Base-by-base conservation (phyloP, 305 asterid genomes). In the Fraxinus greggii region DNA sequence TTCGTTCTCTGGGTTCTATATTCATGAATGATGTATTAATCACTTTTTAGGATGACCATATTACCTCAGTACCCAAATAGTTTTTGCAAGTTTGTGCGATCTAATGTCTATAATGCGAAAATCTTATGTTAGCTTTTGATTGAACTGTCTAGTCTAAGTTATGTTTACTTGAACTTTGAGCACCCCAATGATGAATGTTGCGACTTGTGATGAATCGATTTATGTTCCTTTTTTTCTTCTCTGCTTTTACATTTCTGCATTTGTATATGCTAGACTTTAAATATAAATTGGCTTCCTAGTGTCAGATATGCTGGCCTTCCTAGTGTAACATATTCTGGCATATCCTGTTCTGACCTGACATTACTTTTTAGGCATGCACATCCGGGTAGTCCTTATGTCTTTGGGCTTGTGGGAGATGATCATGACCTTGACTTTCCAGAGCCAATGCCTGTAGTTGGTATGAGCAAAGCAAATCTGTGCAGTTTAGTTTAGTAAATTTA, bases 381-480 rank as follows among this genome's bases (percentile, higher is more conserved):
- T 89, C 99, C 99, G 70, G 99, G 99, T 77, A 94, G 92, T 89
- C 99, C 99, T 65, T 95, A 95, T 85, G 97, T 95, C 80, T 94
- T 94, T 90, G 99, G 99, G 79, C 98, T 94, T 72, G 97, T 93
- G 80, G 98, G 92, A 86, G 99, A 89, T 86, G 96, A 94, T 79
- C 95, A 89, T 54, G 97, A 96, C 87, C 90, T 96, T 74, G 97
- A 96, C 77, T 96, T 96, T 87, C 99, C 99, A 29, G 99, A 96
- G 79, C 98, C 99, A 31, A 96, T 94, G 99, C 99, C 95, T 15
- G 95, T 95, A 77, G 88, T 95, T 84, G 99, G 99, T 96, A 93
- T 81, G 85, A 67, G 26, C 83, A 48, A 42, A 36, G 63, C 82
- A 26, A 31, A 48, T 29, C 84, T 74, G 54, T 77, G 63, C 61